Evolutionary conservation across 768 basidiomycete species (phyloP).

Genomic region (Psilocybe tampanensis): DNA sequence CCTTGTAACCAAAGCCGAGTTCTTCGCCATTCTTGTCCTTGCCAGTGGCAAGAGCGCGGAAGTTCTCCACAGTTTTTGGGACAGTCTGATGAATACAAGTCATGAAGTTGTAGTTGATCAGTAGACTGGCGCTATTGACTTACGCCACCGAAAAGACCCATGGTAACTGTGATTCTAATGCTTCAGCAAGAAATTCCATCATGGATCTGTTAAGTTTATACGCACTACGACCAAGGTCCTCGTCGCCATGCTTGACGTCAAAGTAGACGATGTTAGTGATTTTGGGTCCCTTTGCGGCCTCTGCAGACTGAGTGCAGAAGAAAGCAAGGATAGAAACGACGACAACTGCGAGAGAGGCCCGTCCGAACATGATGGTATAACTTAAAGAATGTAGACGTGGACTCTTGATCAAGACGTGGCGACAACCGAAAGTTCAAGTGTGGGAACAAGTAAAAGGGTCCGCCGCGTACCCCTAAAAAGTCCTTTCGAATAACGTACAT

Average conservation of each 20-base stretch:
- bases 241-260: slow-evolving; percentile 91
- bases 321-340: slow-evolving; percentile 66
- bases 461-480: too few species aligned
- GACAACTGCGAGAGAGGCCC: slow-evolving; percentile 61
- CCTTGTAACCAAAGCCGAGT: slow-evolving; percentile 90
- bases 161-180: slow-evolving; percentile 53
- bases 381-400: slow-evolving; percentile 24
- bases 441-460: slow-evolving; percentile 13
- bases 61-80: slow-evolving; percentile 97
- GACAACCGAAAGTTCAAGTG: slow-evolving; percentile 17
- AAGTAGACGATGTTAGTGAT: slow-evolving; percentile 95
- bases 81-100: slow-evolving; percentile 62
- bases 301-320: slow-evolving; percentile 71
- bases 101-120: not conserved
- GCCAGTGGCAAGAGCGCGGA: slow-evolving; percentile 90
- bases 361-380: slow-evolving; percentile 56
- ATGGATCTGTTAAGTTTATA: slow-evolving; percentile 13
- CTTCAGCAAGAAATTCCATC: slow-evolving; percentile 13
- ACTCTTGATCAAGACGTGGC: slow-evolving; percentile 28
- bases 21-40: slow-evolving; percentile 75
- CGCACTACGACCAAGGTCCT: slow-evolving; percentile 79
- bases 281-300: slow-evolving; percentile 85
- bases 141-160: slow-evolving; percentile 92
- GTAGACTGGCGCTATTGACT: not conserved
- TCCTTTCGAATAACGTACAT: too few species aligned